Conservation (phyloP, 345 rosid genomes). For the Salix udensis region DNA sequence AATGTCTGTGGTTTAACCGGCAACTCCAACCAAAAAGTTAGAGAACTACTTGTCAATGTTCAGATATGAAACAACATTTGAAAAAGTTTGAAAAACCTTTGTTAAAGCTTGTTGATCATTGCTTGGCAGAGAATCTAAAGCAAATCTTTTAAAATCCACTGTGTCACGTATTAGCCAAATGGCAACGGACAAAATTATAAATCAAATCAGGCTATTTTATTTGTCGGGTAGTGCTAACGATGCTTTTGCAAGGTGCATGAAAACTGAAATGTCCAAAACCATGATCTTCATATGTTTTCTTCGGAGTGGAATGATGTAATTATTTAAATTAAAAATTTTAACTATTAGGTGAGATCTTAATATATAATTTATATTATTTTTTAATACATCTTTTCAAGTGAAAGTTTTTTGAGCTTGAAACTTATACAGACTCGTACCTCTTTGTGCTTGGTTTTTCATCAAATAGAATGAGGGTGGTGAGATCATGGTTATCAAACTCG, state of each 20-base stretch:
- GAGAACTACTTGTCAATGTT: not conserved
- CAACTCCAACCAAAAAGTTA: not conserved
- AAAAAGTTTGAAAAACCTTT: not conserved
- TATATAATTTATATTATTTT: no score
- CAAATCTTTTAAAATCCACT: slow-evolving; percentile 23
- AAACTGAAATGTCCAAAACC: not conserved
- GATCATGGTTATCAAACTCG: no score
- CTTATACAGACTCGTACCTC: accelerated
- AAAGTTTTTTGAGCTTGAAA: accelerated
- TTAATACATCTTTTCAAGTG: accelerated
- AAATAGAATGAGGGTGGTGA: no score
- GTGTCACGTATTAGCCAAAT: not conserved
- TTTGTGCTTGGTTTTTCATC: no score
- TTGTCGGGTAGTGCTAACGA: not conserved
- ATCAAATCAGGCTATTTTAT: not conserved
- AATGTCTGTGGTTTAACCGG: not conserved
- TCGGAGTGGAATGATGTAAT: not conserved
- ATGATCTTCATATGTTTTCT: not conserved
- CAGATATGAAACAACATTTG: not conserved
- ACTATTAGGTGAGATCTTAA: accelerated
- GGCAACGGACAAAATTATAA: slow-evolving; percentile 11
- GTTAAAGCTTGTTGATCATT: not conserved
- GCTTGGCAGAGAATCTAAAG: slow-evolving; percentile 8
- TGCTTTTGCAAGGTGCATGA: not conserved
- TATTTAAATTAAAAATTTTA: no score